A percentile compares a stretch with the other conserved stretches of the same genome.
These are phyloP conservation scores for Penicillium sp. DNA, from an alignment of 2,329 filamentous ascomycete species.

Conservation along the genomic window DNA sequence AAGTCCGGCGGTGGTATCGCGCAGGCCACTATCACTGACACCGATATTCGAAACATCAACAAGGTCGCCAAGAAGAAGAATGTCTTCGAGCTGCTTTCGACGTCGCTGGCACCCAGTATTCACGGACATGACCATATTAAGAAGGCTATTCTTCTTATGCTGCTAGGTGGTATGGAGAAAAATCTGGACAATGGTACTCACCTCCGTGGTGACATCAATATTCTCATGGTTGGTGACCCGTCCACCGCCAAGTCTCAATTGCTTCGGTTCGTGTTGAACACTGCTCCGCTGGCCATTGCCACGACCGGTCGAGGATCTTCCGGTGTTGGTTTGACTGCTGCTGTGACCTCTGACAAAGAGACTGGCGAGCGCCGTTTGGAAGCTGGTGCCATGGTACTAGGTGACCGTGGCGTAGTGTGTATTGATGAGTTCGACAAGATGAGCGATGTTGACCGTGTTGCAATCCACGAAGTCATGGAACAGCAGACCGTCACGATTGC, in stretches of 20 bases:
- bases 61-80: constrained; percentile 93
- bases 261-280: constrained; percentile 94
- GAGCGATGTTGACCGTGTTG: constrained; percentile 96
- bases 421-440: constrained; percentile 99
- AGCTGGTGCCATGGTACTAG: constrained; percentile 98
- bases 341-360: constrained; percentile 94
- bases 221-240: constrained; percentile 97
- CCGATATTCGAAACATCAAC: constrained; percentile 97
- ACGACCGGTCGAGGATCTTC: constrained; percentile 96
- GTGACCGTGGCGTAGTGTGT: constrained; percentile 93
- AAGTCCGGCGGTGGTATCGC: constrained; percentile 95
- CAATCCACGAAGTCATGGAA: constrained; percentile 99
- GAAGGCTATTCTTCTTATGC: constrained; percentile 92
- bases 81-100: constrained; percentile 86
- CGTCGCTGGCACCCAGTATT: constrained; percentile 93
- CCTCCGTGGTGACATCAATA: constrained; percentile 97
- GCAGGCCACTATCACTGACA: constrained; percentile 88
- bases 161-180: constrained; percentile 95
- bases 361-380: constrained; percentile 92
- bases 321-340: constrained; percentile 94
- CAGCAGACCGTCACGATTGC: constrained; percentile 99
- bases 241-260: constrained; percentile 99
- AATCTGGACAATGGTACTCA: constrained; percentile 98
- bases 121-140: constrained; percentile 98
- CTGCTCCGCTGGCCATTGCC: constrained; percentile 90